Percentiles rank a stretch among this genome's conserved stretches.
These are phyloP conservation scores for Flaveria ramosissima DNA, from an alignment of 129 eudicot genomes.

Conservation along the genomic window DNA sequence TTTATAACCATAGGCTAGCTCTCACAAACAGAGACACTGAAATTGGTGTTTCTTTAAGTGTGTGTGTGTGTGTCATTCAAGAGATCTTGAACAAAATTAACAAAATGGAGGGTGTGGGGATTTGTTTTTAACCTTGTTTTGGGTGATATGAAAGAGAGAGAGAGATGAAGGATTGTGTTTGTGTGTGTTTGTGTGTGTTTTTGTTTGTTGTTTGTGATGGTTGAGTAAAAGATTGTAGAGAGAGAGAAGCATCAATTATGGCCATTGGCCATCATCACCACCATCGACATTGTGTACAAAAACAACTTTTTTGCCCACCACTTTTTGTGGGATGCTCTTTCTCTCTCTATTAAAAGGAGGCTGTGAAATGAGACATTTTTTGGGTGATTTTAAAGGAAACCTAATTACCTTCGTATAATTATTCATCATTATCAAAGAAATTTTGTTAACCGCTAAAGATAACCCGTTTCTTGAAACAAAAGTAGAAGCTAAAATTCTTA, in stretches of 20 bases:
- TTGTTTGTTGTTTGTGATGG: conserved; percentile 42
- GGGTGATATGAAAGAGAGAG: conserved; percentile 26
- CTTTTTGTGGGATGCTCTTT: conserved; percentile 36
- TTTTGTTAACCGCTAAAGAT: neutral
- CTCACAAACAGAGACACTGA: neutral
- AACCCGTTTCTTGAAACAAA: too few species aligned
- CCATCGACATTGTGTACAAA: conserved; percentile 72
- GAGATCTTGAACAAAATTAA: conserved; percentile 25
- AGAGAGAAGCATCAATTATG: conserved; percentile 48
- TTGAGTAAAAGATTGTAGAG: conserved; percentile 46
- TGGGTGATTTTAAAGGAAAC: conserved; percentile 29
- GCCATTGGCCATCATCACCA: conserved; percentile 57
- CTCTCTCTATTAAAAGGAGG: conserved; percentile 39
- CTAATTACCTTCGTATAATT: neutral
- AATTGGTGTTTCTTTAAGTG: conserved; percentile 24
- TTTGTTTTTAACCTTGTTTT: conserved; percentile 26
- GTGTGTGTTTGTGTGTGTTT: conserved; percentile 26
- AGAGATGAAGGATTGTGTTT: conserved; percentile 27
- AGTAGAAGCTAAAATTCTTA: too few species aligned
- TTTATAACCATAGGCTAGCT: neutral
- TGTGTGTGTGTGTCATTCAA: conserved; percentile 24
- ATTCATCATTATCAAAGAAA: neutral
- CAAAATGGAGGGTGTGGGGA: conserved; percentile 17
- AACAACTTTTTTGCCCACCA: conserved; percentile 69
- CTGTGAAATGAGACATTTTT: conserved; percentile 35